Base-by-base conservation (phyloP, 164 flowering plant species). In the Macadamia tetraphylla region DNA sequence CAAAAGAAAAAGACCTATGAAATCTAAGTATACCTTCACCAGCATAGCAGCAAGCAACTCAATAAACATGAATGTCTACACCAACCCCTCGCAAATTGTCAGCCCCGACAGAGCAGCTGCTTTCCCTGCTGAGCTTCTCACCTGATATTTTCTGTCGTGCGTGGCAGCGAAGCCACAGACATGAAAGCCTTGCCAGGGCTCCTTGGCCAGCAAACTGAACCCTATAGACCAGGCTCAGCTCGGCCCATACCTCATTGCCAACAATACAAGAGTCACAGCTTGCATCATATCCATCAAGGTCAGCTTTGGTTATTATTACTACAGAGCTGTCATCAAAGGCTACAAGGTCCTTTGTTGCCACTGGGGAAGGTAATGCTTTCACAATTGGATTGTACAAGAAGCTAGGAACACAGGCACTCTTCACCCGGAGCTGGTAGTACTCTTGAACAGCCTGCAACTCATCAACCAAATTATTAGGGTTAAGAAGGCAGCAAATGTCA, bases 251-350 rank as follows among this genome's bases (percentile, higher is more conserved):
- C 71, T 83, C 83, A 55, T 75, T 80, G 44, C 84, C 74, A 14
- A 63, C 77, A 32, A 60, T 71, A 29, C 65, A 69, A 29, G 80
- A 74, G 23, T 80, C 71, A 29, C 64, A 35, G 61, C 51, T 76
- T 3, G 67, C 71, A 49, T 85, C 83, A 58, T 88, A 92, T 15
- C 98, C 97, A 69, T 86, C 90, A 43, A 88, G 88, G 79, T 93
- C 98, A 0, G 89, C 67, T 62, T 89, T 75, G 8, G 91, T 84
- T 68, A 93, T 82, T 29, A 89, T 70, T 10, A 93, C 97, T 32
- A 88, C 84, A 12, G 95, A 86, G 18, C 82, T 71, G 59, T 92
- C 94, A 63, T 88, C 98, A 71, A 89, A 83, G 23, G 79, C 64
- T 7, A 75, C 67, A 15, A 79, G 53, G 29, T 81, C 77, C 35